Conservation (phyloP, 345 rosid species). For the Salix suchowensis region DNA sequence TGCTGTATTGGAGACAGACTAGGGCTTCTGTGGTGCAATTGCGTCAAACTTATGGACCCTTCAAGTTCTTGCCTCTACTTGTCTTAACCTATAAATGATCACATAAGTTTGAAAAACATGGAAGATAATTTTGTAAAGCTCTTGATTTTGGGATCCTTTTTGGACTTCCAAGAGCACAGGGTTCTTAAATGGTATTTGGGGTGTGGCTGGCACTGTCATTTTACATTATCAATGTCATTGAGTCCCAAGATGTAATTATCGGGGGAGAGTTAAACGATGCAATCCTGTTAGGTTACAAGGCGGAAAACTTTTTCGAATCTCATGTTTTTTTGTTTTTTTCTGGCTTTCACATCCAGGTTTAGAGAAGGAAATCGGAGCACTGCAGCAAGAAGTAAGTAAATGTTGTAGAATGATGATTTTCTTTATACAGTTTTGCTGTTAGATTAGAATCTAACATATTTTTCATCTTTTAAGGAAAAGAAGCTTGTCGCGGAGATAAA, state of each 20-base stretch:
- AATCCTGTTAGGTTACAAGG: neutral
- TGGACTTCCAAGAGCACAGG: neutral
- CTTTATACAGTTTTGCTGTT: neutral
- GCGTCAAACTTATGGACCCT: neutral
- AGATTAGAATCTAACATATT: conserved; percentile 9
- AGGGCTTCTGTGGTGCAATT: neutral
- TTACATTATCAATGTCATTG: neutral
- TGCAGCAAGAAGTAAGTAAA: conserved; percentile 69
- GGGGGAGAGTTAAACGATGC: neutral
- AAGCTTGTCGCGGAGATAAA: conserved; percentile 91
- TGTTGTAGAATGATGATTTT: conserved; percentile 13
- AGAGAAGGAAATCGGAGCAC: conserved; percentile 83
- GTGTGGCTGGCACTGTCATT: neutral
- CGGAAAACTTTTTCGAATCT: neutral
- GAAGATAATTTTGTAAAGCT: neutral
- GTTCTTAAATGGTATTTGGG: neutral
- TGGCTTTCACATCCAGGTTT: conserved; percentile 46
- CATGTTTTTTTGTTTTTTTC: conserved; percentile 10
- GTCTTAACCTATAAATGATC: neutral
- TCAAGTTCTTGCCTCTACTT: no score
- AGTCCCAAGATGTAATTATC: neutral
- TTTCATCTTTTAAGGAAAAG: conserved; percentile 61
- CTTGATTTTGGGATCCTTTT: neutral
- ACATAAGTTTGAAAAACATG: neutral
- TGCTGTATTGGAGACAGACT: neutral